Evolutionary conservation across 2,329 filamentous ascomycete species (phyloP).

Genomic region (Diplocarpon rosae): DNA sequence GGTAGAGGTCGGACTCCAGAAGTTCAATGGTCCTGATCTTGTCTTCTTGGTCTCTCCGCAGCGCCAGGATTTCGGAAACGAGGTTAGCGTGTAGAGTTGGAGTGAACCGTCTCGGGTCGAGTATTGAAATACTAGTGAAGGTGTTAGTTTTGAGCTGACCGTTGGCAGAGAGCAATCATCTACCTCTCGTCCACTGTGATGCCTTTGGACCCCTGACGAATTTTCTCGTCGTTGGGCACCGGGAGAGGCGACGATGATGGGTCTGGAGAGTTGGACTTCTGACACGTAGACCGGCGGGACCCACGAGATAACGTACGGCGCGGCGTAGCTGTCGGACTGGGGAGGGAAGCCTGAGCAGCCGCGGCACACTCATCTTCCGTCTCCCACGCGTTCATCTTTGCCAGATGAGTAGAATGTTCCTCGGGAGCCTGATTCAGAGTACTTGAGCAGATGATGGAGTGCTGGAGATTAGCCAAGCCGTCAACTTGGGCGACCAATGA

Average conservation of each 20-base stretch:
- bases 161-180: slow-evolving; percentile 30
- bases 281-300: slow-evolving; percentile 51
- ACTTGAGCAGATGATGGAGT: no score
- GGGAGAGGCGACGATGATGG: slow-evolving; percentile 49
- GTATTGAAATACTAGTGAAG: slow-evolving; percentile 39
- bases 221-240: slow-evolving; percentile 38
- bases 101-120: slow-evolving; percentile 88
- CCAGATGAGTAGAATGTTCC: not conserved
- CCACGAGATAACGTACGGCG: slow-evolving; percentile 62
- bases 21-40: slow-evolving; percentile 80
- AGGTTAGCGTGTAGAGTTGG: slow-evolving; percentile 89
- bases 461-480: slow-evolving; percentile 5
- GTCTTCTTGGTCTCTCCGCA: slow-evolving; percentile 82
- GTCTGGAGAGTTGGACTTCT: slow-evolving; percentile 52
- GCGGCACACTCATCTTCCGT: slow-evolving; percentile 51
- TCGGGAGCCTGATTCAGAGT: not conserved
- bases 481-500: slow-evolving; percentile 8
- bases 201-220: slow-evolving; percentile 43
- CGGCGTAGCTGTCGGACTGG: slow-evolving; percentile 61
- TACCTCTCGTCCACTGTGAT: slow-evolving; percentile 49
- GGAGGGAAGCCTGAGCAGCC: slow-evolving; percentile 47
- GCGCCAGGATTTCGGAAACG: slow-evolving; percentile 81
- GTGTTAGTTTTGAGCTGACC: slow-evolving; percentile 10
- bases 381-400: slow-evolving; percentile 45
- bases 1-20: slow-evolving; percentile 65